Percentiles rank a stretch among this genome's conserved stretches.
phyloP scores from a whole-genome alignment of 352 stramenopile genomes.

The Phytophthora colocasiae region DNA sequence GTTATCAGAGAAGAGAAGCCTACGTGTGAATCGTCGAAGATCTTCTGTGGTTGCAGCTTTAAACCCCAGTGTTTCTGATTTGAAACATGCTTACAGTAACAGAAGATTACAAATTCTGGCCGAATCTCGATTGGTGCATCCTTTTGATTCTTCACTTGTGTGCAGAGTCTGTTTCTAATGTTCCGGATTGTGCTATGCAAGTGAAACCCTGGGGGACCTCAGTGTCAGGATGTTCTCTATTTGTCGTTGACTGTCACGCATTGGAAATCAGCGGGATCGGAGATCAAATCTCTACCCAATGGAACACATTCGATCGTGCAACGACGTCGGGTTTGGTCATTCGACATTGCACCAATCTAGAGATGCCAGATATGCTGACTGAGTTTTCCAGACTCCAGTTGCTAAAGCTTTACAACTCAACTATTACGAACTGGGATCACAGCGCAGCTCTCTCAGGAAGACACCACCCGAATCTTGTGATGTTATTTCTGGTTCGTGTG shows the following conservation, averaged over 20 bases:
- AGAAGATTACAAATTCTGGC: background rate
- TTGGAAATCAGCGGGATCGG: background rate
- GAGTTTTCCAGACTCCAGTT: conserved; percentile 41
- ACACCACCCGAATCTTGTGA: conserved; percentile 39
- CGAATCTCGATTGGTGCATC: conserved; percentile 4
- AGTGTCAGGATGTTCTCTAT: conserved; percentile 32
- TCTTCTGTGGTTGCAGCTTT: conserved; percentile 1
- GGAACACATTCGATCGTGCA: conserved; percentile 22
- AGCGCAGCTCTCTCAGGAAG: conserved; percentile 31
- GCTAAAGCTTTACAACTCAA: conserved; percentile 49
- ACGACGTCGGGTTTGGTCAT: conserved; percentile 30
- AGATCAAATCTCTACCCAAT: conserved; percentile 8
- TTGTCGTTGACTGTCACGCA: conserved; percentile 36
- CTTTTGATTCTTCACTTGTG: conserved; percentile 29
- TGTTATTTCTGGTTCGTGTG: conserved; percentile 45
- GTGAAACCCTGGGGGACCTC: conserved; percentile 36
- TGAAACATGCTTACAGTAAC: background rate
- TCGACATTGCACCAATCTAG: conserved; percentile 36
- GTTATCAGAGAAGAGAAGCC: background rate
- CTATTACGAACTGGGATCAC: conserved; percentile 33
- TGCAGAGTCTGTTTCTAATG: conserved; percentile 16
- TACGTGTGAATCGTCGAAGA: conserved; percentile 5
- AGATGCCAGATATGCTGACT: conserved; percentile 36
- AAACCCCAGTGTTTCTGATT: background rate
- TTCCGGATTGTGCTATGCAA: conserved; percentile 28